Evolutionary conservation across 345 rosid genomes (phyloP).

Genomic region (Bretschneidera sinensis): DNA sequence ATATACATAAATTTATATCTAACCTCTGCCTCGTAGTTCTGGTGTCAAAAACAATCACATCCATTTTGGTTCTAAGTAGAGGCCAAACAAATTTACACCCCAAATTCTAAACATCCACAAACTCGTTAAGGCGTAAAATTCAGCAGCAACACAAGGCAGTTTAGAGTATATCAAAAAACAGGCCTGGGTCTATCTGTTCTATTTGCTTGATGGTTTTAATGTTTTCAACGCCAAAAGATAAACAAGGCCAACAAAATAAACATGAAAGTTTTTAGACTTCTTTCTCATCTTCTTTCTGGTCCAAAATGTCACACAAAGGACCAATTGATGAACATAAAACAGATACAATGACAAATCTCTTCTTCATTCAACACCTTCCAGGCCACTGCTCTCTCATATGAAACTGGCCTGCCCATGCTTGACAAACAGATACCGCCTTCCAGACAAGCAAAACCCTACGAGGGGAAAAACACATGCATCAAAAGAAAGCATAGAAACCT

Average conservation of each 20-base stretch:
- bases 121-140: not conserved
- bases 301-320: constrained; percentile 67
- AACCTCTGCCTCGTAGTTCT: no score
- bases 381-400: constrained; percentile 93
- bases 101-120: not conserved
- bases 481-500: not conserved
- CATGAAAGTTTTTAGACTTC: constrained; percentile 5
- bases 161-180: constrained; percentile 7
- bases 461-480: constrained; percentile 8
- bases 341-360: constrained; percentile 90
- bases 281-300: not conserved
- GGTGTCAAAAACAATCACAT: no score
- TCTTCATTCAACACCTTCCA: constrained; percentile 98
- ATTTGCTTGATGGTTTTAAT: not conserved
- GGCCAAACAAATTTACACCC: not conserved
- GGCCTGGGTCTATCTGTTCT: not conserved
- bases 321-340: constrained; percentile 96
- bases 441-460: constrained; percentile 83
- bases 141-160: constrained; percentile 12
- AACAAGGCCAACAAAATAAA: constrained; percentile 15
- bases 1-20: no score
- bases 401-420: constrained; percentile 98
- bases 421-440: constrained; percentile 94
- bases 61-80: no score
- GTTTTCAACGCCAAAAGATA: constrained; percentile 4